phyloP scores from a whole-genome alignment of 352 stramenopile genomes.

The Thalassiosira mediterranea region DNA sequence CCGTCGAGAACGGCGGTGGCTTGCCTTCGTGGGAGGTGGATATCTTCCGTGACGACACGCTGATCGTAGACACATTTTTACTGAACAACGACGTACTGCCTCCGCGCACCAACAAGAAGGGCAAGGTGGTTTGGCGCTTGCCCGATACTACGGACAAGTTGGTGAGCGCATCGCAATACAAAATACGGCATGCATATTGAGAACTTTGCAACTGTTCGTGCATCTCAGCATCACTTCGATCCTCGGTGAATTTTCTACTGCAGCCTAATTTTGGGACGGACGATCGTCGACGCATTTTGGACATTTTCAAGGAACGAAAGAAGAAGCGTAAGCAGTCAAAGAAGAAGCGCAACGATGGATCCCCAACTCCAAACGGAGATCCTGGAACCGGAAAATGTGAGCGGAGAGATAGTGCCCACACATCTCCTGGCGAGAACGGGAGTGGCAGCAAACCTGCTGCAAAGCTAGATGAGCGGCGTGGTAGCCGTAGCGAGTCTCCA shows the following conservation, averaged over 20 bases:
- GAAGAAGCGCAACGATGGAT: slow-evolving; percentile 41
- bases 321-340: slow-evolving; percentile 69
- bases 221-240: too few species aligned
- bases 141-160: slow-evolving; percentile 54
- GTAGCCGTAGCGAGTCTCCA: not conserved
- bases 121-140: slow-evolving; percentile 74
- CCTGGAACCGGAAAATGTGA: slow-evolving; percentile 11
- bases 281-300: slow-evolving; percentile 73
- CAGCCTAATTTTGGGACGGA: slow-evolving; percentile 72
- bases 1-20: slow-evolving; percentile 20
- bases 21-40: slow-evolving; percentile 73
- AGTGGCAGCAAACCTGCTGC: not conserved
- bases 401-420: not conserved
- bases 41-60: slow-evolving; percentile 63
- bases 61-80: slow-evolving; percentile 65
- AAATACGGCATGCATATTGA: too few species aligned
- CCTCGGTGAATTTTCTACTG: too few species aligned
- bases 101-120: slow-evolving; percentile 69
- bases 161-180: slow-evolving; percentile 21
- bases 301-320: slow-evolving; percentile 79
- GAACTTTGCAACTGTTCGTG: too few species aligned
- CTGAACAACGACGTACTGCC: slow-evolving; percentile 62
- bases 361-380: slow-evolving; percentile 1
- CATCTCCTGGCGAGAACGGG: slow-evolving; percentile 2
- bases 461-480: too few species aligned